A percentile compares a stretch with the other conserved stretches of the same genome.
Conservation (phyloP, 2,329 filamentous ascomycete species). For the Penicillium sp. region DNA sequence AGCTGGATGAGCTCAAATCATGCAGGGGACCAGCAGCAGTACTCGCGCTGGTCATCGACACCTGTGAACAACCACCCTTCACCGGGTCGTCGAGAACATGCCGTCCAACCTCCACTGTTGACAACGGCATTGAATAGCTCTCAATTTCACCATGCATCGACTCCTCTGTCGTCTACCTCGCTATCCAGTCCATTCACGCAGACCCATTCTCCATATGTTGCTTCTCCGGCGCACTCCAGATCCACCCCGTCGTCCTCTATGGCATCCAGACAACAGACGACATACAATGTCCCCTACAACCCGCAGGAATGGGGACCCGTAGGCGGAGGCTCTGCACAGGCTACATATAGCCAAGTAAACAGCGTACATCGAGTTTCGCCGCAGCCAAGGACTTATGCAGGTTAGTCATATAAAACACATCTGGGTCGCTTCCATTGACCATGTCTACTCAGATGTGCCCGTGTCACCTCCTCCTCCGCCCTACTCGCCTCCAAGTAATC, state of each 20-base stretch:
- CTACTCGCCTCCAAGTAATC: constrained; percentile 36
- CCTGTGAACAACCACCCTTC: constrained; percentile 33
- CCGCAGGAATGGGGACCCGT: constrained; percentile 47
- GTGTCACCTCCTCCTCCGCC: constrained; percentile 37
- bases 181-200: constrained; percentile 43
- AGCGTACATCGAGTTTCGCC: constrained; percentile 27
- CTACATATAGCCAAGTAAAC: constrained; percentile 27
- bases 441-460: constrained; percentile 21
- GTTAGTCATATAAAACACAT: constrained; percentile 21
- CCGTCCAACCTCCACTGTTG: constrained; percentile 39
- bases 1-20: constrained; percentile 33
- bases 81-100: constrained; percentile 41
- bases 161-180: constrained; percentile 42
- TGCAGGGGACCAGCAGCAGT: constrained; percentile 33
- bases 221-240: constrained; percentile 33
- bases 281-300: constrained; percentile 45
- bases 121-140: constrained; percentile 38
- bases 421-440: not conserved
- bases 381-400: constrained; percentile 28
- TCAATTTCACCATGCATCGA: constrained; percentile 36
- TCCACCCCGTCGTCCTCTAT: constrained; percentile 40
- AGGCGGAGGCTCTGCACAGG: constrained; percentile 26
- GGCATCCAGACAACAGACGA: constrained; percentile 37
- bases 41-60: constrained; percentile 30
- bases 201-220: constrained; percentile 34